Base-by-base conservation (phyloP, 1,284 basidiomycete species). In the Ceratobasidium sp. region DNA sequence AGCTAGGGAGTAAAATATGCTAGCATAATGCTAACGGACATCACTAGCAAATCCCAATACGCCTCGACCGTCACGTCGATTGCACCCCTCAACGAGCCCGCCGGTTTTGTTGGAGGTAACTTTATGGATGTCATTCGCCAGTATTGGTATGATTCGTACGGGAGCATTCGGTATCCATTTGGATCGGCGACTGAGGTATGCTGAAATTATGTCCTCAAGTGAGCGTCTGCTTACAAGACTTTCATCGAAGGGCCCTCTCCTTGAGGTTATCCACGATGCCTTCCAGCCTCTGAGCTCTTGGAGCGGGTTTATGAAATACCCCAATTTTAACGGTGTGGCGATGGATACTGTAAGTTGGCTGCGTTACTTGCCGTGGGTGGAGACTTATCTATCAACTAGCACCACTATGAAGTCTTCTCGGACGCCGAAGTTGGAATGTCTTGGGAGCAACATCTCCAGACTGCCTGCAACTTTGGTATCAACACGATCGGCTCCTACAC, bases 381-480 rank as follows among this genome's bases (percentile, higher is more conserved):
- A n/a, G n/a, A n/a, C n/a, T n/a, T n/a, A n/a, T n/a, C n/a, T n/a
- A n/a, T n/a, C 49, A 25, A 25, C 15, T 70, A 88, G 83, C 91
- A 94, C 78, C 84, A 89, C 78, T 93, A 94, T 76, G 91, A 92
- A 76, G 86, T 94, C 77, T 95, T 95, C 80, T 85, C 83, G 34
- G 76, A 85, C 60, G 78, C 79, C 27, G 83, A 82, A 32, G 83
- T 85, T 58, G 78, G 81, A 13, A 82, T 82, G 78, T 80, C 80
- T 60, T 78, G 86, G 72, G 74, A 82, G 25, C 77, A 89, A 71
- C 92, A 94, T 75, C 88, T 95, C 58, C 78, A 79, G 67, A 78
- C 84, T 45, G 89, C 89, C 4, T 95, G 93, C 76, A 68, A 55
- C 43, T 55, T 60, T 49, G 64, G 68, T 7, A 73, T 72, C 64